These are phyloP conservation scores for Nakazawaea ernobii DNA, from an alignment of 805 yeast species.

Conservation along the genomic window DNA sequence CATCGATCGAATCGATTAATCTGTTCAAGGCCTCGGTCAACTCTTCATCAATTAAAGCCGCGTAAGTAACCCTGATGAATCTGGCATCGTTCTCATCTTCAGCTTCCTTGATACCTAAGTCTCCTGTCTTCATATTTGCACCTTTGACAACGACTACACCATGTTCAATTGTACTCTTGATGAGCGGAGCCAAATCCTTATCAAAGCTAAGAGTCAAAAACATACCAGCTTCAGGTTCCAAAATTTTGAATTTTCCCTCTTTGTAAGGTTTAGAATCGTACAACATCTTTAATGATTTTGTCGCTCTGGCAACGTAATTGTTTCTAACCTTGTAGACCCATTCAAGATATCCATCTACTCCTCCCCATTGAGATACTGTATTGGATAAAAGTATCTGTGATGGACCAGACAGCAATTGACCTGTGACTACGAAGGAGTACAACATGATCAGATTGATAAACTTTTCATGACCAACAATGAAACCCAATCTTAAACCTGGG, in stretches of 20 bases:
- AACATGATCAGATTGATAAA: constrained; percentile 31
- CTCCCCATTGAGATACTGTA: constrained; percentile 31
- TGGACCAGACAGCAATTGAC: constrained; percentile 44
- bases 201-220: constrained; percentile 25
- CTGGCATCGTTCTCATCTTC: constrained; percentile 29
- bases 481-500: constrained; percentile 52
- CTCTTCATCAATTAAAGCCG: constrained; percentile 40
- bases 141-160: constrained; percentile 59
- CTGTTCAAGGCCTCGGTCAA: constrained; percentile 52
- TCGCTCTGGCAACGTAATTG: constrained; percentile 38
- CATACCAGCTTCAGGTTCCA: constrained; percentile 49
- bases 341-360: constrained; percentile 38
- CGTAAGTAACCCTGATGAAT: constrained; percentile 56
- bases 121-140: constrained; percentile 44
- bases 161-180: constrained; percentile 33
- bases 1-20: constrained; percentile 40
- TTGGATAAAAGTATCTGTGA: constrained; percentile 42
- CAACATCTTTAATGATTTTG: constrained; percentile 29
- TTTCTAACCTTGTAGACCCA: constrained; percentile 45
- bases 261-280: constrained; percentile 29
- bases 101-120: constrained; percentile 22
- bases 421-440: constrained; percentile 33
- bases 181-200: constrained; percentile 27
- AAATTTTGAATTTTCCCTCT: constrained; percentile 28
- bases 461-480: constrained; percentile 40